Base-by-base conservation (phyloP, 345 rosid species). In the Toxicodendron radicans region DNA sequence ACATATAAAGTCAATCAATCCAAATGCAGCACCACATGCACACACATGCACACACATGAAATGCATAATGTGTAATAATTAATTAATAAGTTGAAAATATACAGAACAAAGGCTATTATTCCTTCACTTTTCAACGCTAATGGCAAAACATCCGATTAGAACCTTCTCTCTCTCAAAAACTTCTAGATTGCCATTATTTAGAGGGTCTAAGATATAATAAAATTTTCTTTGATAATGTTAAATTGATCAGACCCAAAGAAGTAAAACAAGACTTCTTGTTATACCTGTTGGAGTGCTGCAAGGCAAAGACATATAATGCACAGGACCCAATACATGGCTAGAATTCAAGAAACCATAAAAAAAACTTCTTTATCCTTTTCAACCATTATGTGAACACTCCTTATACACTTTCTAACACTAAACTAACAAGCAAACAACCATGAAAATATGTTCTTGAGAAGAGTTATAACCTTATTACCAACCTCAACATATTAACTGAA, bases 341-440 rank as follows among this genome's bases (percentile, higher is more conserved):
- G 41, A 66, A 33, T 66, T 27, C 43, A 30, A 49, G 70, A 66
- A 66, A 49, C 7, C 43, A 66, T 66, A 3, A 49, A 9, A 64
- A 27, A 65, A 48, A 17, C 7, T 7, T 27, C 58, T 66, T 48
- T 66, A 66, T 66, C 58, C 43, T 66, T 21, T 48, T 30, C 57
- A 49, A 24, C 1, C 16, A 18, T 51, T 4, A 51, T 51, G 16
- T 51, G 17, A 18, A 27, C 70, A 46, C 21, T 66, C 3, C 35
- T 30, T 48, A 48, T 16, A 46, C 13, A 48, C 21, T 66, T 66
- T 46, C 10, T 66, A 49, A 66, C 30, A 20, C 58, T 27, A 51
- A 66, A 51, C 18, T 51, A 27, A 10, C 23, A 49, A 27, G 51
- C 3, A 24, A 66, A 53, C 57, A 48, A 49, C 8, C 58, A 66